Evolutionary conservation across 2,329 filamentous ascomycete genomes (phyloP).

Genomic region (Fusarium anthophilum): DNA sequence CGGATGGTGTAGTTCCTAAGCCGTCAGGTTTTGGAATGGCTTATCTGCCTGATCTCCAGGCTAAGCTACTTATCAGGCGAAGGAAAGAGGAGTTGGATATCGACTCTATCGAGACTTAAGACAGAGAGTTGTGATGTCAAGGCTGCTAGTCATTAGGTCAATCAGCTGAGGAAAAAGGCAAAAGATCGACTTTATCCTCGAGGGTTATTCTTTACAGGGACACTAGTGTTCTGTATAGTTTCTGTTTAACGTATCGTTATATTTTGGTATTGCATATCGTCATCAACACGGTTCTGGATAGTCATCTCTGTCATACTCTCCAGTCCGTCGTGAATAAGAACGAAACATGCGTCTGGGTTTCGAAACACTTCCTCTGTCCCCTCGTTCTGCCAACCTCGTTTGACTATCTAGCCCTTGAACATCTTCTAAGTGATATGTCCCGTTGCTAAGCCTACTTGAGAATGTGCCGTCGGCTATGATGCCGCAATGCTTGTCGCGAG

Average conservation of each 20-base stretch:
- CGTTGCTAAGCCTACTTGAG: conserved; percentile 19
- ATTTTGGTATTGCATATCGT: background rate
- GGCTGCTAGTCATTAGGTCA: rapidly evolving
- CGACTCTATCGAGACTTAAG: conserved; percentile 2
- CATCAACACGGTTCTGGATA: conserved; percentile 4
- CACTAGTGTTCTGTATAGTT: rapidly evolving
- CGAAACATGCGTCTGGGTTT: conserved; percentile 26
- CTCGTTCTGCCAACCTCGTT: background rate
- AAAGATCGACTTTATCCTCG: too few relatives aligned
- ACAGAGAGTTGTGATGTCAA: too few relatives aligned
- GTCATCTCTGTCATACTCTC: conserved; percentile 26
- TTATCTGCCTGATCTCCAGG: background rate
- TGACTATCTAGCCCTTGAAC: background rate
- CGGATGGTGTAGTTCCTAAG: background rate
- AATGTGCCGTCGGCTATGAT: conserved; percentile 33
- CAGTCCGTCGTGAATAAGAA: conserved; percentile 9
- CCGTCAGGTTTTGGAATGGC: background rate
- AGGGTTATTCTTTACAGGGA: rapidly evolving
- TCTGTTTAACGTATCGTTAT: rapidly evolving
- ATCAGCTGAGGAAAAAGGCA: background rate
- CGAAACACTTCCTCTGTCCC: background rate
- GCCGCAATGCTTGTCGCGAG: conserved; percentile 31
- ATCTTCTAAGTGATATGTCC: conserved; percentile 14
- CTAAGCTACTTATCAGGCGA: background rate
- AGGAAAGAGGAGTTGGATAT: background rate